Evolutionary conservation across 352 stramenopile species (phyloP).

Genomic region (Phytopythium cucurbitacearum): DNA sequence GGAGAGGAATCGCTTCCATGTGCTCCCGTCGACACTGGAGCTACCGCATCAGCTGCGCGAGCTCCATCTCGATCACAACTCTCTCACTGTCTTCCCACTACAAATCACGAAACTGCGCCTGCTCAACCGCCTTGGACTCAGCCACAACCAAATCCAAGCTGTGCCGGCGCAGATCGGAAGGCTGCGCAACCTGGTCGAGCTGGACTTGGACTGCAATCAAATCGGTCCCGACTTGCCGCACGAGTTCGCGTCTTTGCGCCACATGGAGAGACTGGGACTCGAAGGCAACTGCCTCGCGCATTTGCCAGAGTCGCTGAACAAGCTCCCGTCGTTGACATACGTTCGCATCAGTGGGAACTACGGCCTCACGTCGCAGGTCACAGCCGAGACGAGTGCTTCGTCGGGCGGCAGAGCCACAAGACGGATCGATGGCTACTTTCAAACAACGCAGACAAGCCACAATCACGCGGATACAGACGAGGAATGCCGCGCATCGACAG

Average conservation of each 20-base stretch:
- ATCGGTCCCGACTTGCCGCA: slow-evolving; percentile 34
- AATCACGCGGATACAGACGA: not conserved
- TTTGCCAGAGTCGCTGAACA: slow-evolving; percentile 16
- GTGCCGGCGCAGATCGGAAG: slow-evolving; percentile 45
- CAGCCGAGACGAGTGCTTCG: too few species aligned
- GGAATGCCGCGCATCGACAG: not conserved
- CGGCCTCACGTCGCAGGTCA: not conserved
- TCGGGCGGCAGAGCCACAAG: slow-evolving; percentile 10
- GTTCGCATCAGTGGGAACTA: slow-evolving; percentile 54
- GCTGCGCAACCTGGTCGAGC: slow-evolving; percentile 52
- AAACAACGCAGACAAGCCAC: slow-evolving; percentile 6
- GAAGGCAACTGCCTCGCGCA: slow-evolving; percentile 43
- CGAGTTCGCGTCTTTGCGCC: slow-evolving; percentile 31
- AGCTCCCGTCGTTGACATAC: slow-evolving; percentile 30
- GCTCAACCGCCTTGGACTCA: slow-evolving; percentile 54
- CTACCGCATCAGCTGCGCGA: slow-evolving; percentile 42
- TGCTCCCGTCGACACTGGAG: slow-evolving; percentile 25
- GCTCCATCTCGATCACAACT: slow-evolving; percentile 52
- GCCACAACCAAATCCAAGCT: slow-evolving; percentile 39
- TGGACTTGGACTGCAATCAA: slow-evolving; percentile 64
- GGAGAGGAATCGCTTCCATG: slow-evolving; percentile 50
- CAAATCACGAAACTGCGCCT: slow-evolving; percentile 48
- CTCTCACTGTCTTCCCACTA: slow-evolving; percentile 35
- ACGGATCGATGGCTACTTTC: slow-evolving; percentile 54
- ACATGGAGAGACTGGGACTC: slow-evolving; percentile 56